Percentiles rank a stretch among this genome's conserved stretches.
phyloP scores from a whole-genome alignment of 179 eudicot species.

The Patellifolia procumbens region DNA sequence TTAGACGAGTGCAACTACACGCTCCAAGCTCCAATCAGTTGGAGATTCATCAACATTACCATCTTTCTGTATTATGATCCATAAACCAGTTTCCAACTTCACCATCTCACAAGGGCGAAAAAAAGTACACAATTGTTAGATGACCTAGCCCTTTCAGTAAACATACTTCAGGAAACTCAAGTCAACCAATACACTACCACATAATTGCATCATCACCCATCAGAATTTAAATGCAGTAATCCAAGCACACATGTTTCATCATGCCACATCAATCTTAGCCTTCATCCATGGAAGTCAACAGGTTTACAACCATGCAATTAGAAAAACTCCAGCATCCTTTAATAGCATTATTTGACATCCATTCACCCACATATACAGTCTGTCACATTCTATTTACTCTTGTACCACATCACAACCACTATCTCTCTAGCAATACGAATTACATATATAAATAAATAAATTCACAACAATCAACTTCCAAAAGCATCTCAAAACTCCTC shows the following conservation, averaged over 20 bases:
- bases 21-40: background rate
- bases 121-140: background rate
- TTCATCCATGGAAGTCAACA: background rate
- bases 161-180: background rate
- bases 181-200: background rate
- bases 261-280: background rate
- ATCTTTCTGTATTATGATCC: background rate
- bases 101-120: background rate
- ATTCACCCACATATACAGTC: background rate
- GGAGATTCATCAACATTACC: background rate
- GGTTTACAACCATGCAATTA: background rate
- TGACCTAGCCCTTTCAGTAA: background rate
- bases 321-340: background rate
- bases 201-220: background rate
- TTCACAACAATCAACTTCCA: background rate
- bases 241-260: conserved; percentile 1
- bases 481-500: background rate
- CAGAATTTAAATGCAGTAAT: background rate
- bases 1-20: background rate
- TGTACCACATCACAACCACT: background rate
- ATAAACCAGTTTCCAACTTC: background rate
- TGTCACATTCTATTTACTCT: background rate
- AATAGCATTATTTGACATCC: background rate
- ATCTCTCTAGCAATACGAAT: too few species aligned
- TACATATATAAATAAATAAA: background rate